Evolutionary conservation across 2,329 filamentous ascomycete genomes (phyloP).

Genomic region (Colletotrichum acutatum): DNA sequence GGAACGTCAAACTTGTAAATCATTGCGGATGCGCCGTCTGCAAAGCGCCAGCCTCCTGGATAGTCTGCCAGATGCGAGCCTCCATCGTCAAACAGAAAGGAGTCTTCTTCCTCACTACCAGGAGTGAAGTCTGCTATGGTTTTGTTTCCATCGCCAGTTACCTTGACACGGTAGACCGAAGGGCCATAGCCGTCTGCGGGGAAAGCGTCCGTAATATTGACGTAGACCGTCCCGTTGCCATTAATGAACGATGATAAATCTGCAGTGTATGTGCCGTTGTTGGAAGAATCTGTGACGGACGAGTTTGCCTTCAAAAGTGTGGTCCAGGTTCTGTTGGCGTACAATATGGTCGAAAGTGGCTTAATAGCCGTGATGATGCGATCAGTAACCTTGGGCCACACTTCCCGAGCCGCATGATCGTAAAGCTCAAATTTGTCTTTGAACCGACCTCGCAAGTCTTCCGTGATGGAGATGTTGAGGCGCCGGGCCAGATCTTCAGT

Average conservation of each 20-base stretch:
- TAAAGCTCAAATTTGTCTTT: constrained; percentile 15
- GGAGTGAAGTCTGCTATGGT: constrained; percentile 15
- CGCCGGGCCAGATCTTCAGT: constrained; percentile 11
- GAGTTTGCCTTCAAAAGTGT: constrained; percentile 2
- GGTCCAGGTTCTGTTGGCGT: constrained; percentile 14
- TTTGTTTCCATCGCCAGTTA: background rate
- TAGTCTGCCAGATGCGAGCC: constrained; percentile 17
- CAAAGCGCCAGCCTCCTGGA: constrained; percentile 17
- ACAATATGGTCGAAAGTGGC: background rate
- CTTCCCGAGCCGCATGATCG: background rate
- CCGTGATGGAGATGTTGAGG: constrained; percentile 4
- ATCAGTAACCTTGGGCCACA: constrained; percentile 11
- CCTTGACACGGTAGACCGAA: background rate
- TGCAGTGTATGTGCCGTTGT: constrained; percentile 8
- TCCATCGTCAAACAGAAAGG: constrained; percentile 9
- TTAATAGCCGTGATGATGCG: constrained; percentile 13
- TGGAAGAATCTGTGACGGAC: constrained; percentile 8
- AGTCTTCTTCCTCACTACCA: background rate
- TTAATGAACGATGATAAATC: background rate
- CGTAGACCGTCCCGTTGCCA: background rate
- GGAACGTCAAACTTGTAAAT: constrained; percentile 10
- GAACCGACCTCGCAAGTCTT: constrained; percentile 13
- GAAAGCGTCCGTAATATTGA: constrained; percentile 12
- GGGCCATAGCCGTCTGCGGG: constrained; percentile 12
- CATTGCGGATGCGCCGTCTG: constrained; percentile 12